Conservation (phyloP, 306 rosid genomes). For the Hippophae gyantsensis region DNA sequence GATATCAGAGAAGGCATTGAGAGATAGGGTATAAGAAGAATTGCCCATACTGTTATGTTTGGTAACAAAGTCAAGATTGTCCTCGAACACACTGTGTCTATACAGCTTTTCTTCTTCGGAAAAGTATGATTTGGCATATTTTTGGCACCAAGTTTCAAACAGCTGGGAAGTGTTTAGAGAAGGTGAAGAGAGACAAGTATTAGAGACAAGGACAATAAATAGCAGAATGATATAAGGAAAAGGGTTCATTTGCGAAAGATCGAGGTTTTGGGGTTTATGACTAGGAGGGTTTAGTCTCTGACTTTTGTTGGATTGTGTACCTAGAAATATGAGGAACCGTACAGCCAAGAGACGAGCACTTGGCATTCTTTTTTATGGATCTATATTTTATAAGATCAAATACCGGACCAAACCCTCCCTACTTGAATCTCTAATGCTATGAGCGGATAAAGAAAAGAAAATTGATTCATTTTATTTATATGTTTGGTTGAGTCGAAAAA, state of each 20-base stretch:
- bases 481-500: too few relatives aligned
- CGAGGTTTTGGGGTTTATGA: background rate
- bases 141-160: slow-evolving; percentile 59
- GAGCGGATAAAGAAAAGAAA: too few relatives aligned
- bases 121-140: slow-evolving; percentile 53
- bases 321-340: slow-evolving; percentile 10
- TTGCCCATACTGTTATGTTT: slow-evolving; percentile 39
- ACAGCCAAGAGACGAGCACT: background rate
- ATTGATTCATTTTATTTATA: too few relatives aligned
- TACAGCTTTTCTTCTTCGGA: slow-evolving; percentile 43
- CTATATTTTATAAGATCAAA: background rate
- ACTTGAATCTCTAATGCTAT: too few relatives aligned
- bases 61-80: slow-evolving; percentile 48
- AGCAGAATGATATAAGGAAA: slow-evolving; percentile 5
- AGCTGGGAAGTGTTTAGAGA: slow-evolving; percentile 34
- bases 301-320: slow-evolving; percentile 8
- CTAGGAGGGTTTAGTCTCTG: background rate
- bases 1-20: slow-evolving; percentile 81
- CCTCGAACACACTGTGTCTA: slow-evolving; percentile 54
- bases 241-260: slow-evolving; percentile 11
- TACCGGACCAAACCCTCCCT: background rate
- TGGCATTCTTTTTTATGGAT: background rate
- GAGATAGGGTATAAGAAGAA: slow-evolving; percentile 54
- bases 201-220: slow-evolving; percentile 13
- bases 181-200: slow-evolving; percentile 14